Evolutionary conservation across 2,329 filamentous ascomycete genomes (phyloP), one percentile per base, ranked within the genome.

Genomic region (Ceratocystis variospora): DNA sequence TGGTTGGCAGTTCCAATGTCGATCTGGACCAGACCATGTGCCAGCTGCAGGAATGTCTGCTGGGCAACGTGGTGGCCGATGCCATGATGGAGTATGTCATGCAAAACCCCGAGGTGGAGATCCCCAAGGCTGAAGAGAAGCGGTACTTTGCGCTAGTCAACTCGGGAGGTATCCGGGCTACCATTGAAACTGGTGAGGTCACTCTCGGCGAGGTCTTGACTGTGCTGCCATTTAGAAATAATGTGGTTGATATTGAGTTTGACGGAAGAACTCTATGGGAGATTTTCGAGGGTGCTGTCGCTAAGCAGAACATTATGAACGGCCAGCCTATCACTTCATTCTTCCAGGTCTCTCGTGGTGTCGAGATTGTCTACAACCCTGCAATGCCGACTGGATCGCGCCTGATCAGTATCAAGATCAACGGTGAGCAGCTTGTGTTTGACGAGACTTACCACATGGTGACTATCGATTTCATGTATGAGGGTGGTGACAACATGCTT

Each of bases 161-260:
- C 72, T 81, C 81, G 0, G 85, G 85, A 15, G 84, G 84, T 33
- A 79, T 87, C 64, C 83, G 85, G 22, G 83, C 84, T 2, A 82
- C 81, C 45, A 87, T 87, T 63, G 83, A 84, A 53, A 72, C 75
- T 19, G 85, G 85, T 8, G 73, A 80, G 64, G 81, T 87, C 71
- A 87, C 84, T 2, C 81, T 83, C 45, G 84, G 84, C 64, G 80
- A 85, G 68, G 81, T 87, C 4, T 76, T 87, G 1, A 86, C 83
- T 0, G 79, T 83, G 0, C 87, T 87, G 74, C 85, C 85, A 48
- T 87, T 87, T 69, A 81, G 82, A 65, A 87, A 87, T 73, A 77
- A 83, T 57, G 77, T 87, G 22, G 83, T 85, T 7, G 82, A 87
- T 70, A 73, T 87, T 17, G 74, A 72, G 0, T 77, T 82, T 68